These are phyloP conservation scores for Acorus gramineus DNA, from an alignment of 106 monocot species.

Conservation along the genomic window DNA sequence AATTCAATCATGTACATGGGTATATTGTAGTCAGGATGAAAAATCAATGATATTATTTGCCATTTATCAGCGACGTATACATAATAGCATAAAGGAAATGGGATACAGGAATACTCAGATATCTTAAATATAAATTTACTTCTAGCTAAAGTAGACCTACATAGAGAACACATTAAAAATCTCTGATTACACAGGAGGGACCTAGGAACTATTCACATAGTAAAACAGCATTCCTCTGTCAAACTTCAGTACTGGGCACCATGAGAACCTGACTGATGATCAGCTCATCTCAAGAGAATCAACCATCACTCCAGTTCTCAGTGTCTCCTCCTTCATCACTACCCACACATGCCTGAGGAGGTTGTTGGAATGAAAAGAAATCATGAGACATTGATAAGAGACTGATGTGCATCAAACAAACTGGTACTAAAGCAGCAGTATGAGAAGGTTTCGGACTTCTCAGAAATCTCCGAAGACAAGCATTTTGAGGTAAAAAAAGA, in stretches of 20 bases:
- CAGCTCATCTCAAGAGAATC: slow-evolving; percentile 2
- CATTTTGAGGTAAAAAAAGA: background rate
- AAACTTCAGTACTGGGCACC: background rate
- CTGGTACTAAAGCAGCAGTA: too few species aligned
- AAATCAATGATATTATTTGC: too few species aligned
- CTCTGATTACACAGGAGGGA: slow-evolving; percentile 4
- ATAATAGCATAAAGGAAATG: too few species aligned
- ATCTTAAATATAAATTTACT: too few species aligned
- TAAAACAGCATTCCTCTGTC: background rate
- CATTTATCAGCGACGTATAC: too few species aligned
- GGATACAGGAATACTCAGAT: too few species aligned
- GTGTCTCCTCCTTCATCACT: slow-evolving; percentile 62
- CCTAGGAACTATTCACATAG: slow-evolving; percentile 9
- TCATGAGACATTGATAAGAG: background rate
- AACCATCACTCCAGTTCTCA: slow-evolving; percentile 64
- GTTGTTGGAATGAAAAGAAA: background rate
- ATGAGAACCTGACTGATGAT: background rate
- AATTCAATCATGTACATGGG: too few species aligned
- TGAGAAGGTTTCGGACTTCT: too few species aligned
- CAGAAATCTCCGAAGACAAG: background rate
- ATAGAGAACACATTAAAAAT: too few species aligned
- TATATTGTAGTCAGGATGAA: too few species aligned
- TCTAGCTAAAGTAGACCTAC: too few species aligned
- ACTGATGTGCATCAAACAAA: background rate
- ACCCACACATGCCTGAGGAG: slow-evolving; percentile 44